These are phyloP conservation scores for Diophrys sp. DNA, from an alignment of 73 alveolate species.

Conservation along the genomic window DNA sequence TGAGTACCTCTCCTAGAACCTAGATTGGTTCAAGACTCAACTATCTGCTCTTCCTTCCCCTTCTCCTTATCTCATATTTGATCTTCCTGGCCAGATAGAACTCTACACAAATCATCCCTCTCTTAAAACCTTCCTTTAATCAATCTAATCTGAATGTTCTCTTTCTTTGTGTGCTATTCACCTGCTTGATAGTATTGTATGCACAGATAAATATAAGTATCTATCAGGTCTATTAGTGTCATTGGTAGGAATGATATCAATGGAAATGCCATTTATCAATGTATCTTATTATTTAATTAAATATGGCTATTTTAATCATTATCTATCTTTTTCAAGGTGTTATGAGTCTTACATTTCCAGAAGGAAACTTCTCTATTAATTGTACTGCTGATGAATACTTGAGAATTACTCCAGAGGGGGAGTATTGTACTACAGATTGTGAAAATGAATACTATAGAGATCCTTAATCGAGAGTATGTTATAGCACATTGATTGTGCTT, in stretches of 20 bases:
- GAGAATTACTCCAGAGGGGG: too few species aligned
- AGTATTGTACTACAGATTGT: too few species aligned
- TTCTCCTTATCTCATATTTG: constrained; percentile 71
- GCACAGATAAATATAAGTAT: constrained; percentile 72
- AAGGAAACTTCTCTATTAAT: too few species aligned
- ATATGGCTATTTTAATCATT: too few species aligned
- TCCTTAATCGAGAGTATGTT: too few species aligned
- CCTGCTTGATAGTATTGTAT: constrained; percentile 73
- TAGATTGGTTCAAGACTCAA: constrained; percentile 81
- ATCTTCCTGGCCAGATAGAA: constrained; percentile 95
- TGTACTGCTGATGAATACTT: too few species aligned
- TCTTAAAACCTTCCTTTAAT: constrained; percentile 58
- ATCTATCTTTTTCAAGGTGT: too few species aligned
- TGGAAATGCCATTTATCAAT: constrained; percentile 81
- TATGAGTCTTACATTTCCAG: too few species aligned
- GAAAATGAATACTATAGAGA: too few species aligned
- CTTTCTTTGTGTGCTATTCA: constrained; percentile 65
- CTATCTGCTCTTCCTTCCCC: constrained; percentile 17
- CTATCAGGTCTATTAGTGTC: constrained; percentile 68
- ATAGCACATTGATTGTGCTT: too few species aligned
- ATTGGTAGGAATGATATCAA: constrained; percentile 67
- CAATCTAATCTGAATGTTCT: constrained; percentile 46
- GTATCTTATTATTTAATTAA: too few species aligned
- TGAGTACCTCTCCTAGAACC: constrained; percentile 81
- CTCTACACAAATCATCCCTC: constrained; percentile 77